Conservation (phyloP, 345 rosid genomes). For the Aquilaria malaccensis region DNA sequence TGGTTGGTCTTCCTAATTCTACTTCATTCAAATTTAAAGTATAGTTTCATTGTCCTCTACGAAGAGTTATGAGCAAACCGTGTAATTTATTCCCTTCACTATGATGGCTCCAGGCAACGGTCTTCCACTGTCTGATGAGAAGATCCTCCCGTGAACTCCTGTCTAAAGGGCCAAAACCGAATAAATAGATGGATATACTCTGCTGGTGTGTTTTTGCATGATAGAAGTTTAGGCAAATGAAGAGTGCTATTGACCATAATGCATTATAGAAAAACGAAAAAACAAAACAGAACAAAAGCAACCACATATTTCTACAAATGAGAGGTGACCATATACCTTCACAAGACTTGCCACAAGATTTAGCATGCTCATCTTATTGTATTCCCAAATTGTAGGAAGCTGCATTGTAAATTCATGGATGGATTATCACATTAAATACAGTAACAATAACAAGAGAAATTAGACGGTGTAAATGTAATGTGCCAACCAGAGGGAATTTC, state of each 20-base stretch:
- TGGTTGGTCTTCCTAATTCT: not conserved
- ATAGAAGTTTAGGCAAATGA: not conserved
- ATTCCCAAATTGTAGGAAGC: conserved; percentile 86
- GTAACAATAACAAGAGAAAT: not conserved
- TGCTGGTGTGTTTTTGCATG: not conserved
- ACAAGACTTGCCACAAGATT: conserved; percentile 77
- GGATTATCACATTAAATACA: not conserved
- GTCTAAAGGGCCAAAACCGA: conserved; percentile 33
- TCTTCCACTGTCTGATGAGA: conserved; percentile 68
- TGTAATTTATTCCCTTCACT: conserved; percentile 70
- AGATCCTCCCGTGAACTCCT: conserved; percentile 90
- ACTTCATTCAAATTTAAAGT: too few species aligned
- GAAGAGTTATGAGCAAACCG: conserved; percentile 28
- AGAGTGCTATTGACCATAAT: not conserved
- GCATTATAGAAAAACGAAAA: not conserved
- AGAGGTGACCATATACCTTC: conserved; percentile 38
- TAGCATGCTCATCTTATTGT: conserved; percentile 86
- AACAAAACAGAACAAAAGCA: conserved; percentile 2
- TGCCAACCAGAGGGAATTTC: not conserved
- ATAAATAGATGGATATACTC: conserved; percentile 8
- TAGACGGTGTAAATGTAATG: not conserved
- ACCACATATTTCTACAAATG: not conserved
- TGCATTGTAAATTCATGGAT: conserved; percentile 22
- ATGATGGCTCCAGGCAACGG: conserved; percentile 64
- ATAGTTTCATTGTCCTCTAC: too few species aligned